Evolutionary conservation across 2,329 filamentous ascomycete species (phyloP).

Genomic region (Chaetomium sp.): DNA sequence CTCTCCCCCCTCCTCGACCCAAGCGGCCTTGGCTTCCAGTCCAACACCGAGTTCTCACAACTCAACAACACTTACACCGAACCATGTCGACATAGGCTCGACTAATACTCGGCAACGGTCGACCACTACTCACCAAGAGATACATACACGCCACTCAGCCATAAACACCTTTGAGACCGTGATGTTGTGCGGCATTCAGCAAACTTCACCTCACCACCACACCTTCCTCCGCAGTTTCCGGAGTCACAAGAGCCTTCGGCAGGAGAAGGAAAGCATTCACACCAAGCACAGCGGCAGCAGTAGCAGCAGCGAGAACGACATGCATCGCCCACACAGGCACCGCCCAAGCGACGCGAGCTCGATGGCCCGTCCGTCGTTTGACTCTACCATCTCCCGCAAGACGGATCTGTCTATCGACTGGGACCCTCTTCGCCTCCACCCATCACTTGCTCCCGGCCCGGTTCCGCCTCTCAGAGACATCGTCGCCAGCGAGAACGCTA

Average conservation of each 20-base stretch:
- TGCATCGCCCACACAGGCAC: slow-evolving; percentile 12
- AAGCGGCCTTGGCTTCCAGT: background rate
- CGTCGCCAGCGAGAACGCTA: background rate
- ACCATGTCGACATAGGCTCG: background rate
- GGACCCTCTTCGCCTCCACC: slow-evolving; percentile 32
- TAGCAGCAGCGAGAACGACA: slow-evolving; percentile 4
- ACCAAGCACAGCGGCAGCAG: background rate
- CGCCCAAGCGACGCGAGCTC: slow-evolving; percentile 20
- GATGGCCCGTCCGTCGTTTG: slow-evolving; percentile 14
- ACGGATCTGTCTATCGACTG: slow-evolving; percentile 26
- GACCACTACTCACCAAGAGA: slow-evolving; percentile 2
- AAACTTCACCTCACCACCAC: slow-evolving; percentile 10
- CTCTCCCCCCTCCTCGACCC: background rate
- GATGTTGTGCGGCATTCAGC: slow-evolving; percentile 21
- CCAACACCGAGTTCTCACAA: background rate
- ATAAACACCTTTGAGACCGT: background rate
- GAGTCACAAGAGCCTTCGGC: slow-evolving; percentile 19
- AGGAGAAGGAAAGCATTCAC: background rate
- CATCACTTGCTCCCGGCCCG: slow-evolving; percentile 16
- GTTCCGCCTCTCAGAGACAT: slow-evolving; percentile 11
- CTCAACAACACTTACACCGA: background rate
- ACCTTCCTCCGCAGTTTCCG: slow-evolving; percentile 23
- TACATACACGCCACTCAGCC: background rate
- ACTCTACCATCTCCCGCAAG: slow-evolving; percentile 15
- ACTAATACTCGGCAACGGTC: background rate